These are phyloP conservation scores for Beauveria pseudobassiana DNA, from an alignment of 2,329 filamentous ascomycete species.

Conservation along the genomic window DNA sequence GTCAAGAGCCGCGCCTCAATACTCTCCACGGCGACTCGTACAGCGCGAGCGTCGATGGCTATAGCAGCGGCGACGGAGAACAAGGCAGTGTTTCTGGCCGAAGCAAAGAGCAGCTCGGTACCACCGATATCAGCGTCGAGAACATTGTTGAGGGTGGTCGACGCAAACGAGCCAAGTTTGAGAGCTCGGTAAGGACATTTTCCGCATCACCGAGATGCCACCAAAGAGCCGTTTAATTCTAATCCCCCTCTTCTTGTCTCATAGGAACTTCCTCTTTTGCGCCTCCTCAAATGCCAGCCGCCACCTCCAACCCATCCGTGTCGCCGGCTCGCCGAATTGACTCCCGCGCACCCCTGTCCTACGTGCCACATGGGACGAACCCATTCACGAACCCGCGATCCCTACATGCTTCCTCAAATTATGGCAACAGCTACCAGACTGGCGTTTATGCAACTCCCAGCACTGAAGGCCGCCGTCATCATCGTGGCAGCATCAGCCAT, in stretches of 20 bases:
- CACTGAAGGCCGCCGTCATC: constrained; percentile 51
- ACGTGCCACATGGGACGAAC: constrained; percentile 67
- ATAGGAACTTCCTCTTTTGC: constrained; percentile 89
- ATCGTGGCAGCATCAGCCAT: constrained; percentile 56
- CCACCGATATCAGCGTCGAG: constrained; percentile 93
- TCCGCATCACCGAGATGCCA: neutral
- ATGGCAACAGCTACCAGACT: constrained; percentile 44
- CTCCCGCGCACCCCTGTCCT: constrained; percentile 66
- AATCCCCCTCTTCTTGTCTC: constrained; percentile 17
- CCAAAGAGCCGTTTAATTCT: neutral
- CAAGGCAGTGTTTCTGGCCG: constrained; percentile 66
- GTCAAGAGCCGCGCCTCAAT: constrained; percentile 55
- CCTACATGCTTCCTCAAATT: constrained; percentile 78
- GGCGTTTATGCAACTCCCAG: constrained; percentile 56
- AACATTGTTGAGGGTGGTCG: constrained; percentile 97
- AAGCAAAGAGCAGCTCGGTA: constrained; percentile 79
- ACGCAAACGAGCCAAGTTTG: constrained; percentile 88
- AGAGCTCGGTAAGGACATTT: constrained; percentile 76
- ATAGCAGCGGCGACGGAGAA: constrained; percentile 82
- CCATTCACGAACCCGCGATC: constrained; percentile 71
- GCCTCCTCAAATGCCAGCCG: constrained; percentile 85
- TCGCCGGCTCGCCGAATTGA: constrained; percentile 80
- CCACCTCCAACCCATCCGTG: constrained; percentile 94
- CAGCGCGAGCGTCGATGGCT: constrained; percentile 61
- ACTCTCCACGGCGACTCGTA: constrained; percentile 49